Conservation (phyloP, 2,329 filamentous ascomycete genomes). For the Hawksworthiomyces lignivorus region DNA sequence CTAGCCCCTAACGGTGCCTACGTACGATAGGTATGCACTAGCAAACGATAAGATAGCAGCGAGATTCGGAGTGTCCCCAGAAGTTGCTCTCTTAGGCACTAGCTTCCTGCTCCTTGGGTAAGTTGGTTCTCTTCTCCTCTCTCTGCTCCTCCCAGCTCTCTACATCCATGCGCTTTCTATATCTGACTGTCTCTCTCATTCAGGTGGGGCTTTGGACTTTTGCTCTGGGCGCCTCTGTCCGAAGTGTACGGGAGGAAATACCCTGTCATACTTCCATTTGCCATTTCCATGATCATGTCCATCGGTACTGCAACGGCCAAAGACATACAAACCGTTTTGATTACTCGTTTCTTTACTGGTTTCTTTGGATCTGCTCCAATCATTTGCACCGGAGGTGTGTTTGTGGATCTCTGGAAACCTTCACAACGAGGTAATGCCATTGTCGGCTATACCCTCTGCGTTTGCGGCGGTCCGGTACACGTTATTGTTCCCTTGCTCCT, state of each 20-base stretch:
- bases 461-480: conserved; percentile 1
- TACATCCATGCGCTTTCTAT: no score
- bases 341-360: no score
- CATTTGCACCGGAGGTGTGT: conserved; percentile 3
- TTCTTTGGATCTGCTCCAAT: conserved; percentile 5
- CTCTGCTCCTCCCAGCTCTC: not conserved
- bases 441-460: not conserved
- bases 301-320: no score
- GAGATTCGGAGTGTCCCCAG: conserved; percentile 1
- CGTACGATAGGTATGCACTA: conserved; percentile 1
- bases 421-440: conserved; percentile 7
- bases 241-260: no score
- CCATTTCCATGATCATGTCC: no score
- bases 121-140: not conserved
- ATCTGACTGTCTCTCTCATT: no score
- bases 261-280: no score
- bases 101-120: conserved; percentile 5
- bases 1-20: no score
- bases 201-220: no score
- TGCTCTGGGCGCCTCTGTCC: no score
- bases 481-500: no score
- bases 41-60: conserved; percentile 4
- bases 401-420: conserved; percentile 4
- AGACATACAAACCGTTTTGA: no score
- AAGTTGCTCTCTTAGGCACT: conserved; percentile 5